Percentiles rank a stretch among this genome's conserved stretches.
Evolutionary conservation across 257 asterid species (phyloP).

Genomic region (Nicotiana paniculata): DNA sequence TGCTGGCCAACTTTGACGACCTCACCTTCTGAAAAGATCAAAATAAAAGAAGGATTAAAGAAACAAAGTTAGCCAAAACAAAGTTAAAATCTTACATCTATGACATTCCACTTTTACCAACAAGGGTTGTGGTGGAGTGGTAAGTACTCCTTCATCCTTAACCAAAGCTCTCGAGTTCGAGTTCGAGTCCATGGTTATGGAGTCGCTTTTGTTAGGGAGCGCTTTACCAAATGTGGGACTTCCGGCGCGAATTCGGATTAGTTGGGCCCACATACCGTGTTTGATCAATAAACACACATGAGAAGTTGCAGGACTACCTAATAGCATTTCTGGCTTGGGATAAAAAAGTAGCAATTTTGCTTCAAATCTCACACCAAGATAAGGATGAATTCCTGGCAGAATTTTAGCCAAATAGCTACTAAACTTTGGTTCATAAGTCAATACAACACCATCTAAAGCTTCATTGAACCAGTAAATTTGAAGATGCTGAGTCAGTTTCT

Average conservation of each 20-base stretch:
- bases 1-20: slow-evolving; percentile 57
- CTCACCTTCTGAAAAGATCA: slow-evolving; percentile 54
- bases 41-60: background rate
- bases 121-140: no score
- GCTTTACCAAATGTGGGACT: background rate
- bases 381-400: slow-evolving; percentile 62
- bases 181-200: no score
- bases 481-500: no score
- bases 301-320: slow-evolving; percentile 36
- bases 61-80: background rate
- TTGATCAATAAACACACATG: background rate
- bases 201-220: no score
- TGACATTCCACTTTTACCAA: background rate
- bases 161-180: background rate
- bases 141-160: no score
- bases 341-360: slow-evolving; percentile 56
- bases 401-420: slow-evolving; percentile 44
- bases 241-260: no score
- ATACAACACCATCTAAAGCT: slow-evolving; percentile 67
- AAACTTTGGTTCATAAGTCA: slow-evolving; percentile 60
- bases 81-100: background rate
- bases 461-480: slow-evolving; percentile 49
- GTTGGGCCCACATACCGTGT: background rate
- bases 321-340: slow-evolving; percentile 59
- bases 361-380: slow-evolving; percentile 47